Evolutionary conservation across 2,329 filamentous ascomycete species (phyloP).

Genomic region (Exserohilum turcica): DNA sequence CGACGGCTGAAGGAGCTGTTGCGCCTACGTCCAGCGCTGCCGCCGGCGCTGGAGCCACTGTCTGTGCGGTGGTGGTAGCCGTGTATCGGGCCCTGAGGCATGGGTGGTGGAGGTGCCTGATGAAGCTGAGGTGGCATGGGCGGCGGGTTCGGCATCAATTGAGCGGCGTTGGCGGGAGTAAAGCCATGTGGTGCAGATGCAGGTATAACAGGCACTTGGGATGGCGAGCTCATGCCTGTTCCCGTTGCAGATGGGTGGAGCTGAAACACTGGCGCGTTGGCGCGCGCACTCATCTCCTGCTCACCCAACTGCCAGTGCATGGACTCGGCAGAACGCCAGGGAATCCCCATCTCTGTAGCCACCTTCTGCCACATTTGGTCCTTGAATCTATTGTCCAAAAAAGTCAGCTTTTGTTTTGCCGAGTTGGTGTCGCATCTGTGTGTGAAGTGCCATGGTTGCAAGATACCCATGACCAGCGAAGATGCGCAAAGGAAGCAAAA

Average conservation of each 20-base stretch:
- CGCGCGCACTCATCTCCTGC: conserved; percentile 88
- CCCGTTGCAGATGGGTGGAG: conserved; percentile 48
- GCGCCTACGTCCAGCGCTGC: conserved; percentile 25
- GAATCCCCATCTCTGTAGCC: conserved; percentile 90
- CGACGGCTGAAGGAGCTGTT: conserved; percentile 44
- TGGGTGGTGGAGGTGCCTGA: conserved; percentile 30
- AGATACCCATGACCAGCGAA: too few species aligned
- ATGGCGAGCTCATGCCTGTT: conserved; percentile 40
- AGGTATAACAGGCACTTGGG: conserved; percentile 32
- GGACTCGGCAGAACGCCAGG: conserved; percentile 92
- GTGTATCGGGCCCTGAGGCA: conserved; percentile 35
- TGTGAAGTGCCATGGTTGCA: too few species aligned
- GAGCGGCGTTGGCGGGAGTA: conserved; percentile 48
- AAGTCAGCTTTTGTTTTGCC: conserved; percentile 29
- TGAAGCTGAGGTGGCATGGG: conserved; percentile 33
- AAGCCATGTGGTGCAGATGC: conserved; percentile 40
- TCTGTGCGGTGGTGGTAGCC: conserved; percentile 43
- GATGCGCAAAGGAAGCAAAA: conserved; percentile 8
- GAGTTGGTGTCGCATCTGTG: conserved; percentile 13
- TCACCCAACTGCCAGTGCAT: conserved; percentile 99
- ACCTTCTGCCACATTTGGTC: conserved; percentile 98
- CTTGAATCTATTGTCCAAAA: conserved; percentile 72
- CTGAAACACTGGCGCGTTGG: conserved; percentile 85
- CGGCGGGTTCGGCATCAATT: conserved; percentile 39
- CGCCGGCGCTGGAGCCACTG: conserved; percentile 38